Evolutionary conservation across 2,329 filamentous ascomycete species (phyloP).

Genomic region (Trichoderma cornu-damae): DNA sequence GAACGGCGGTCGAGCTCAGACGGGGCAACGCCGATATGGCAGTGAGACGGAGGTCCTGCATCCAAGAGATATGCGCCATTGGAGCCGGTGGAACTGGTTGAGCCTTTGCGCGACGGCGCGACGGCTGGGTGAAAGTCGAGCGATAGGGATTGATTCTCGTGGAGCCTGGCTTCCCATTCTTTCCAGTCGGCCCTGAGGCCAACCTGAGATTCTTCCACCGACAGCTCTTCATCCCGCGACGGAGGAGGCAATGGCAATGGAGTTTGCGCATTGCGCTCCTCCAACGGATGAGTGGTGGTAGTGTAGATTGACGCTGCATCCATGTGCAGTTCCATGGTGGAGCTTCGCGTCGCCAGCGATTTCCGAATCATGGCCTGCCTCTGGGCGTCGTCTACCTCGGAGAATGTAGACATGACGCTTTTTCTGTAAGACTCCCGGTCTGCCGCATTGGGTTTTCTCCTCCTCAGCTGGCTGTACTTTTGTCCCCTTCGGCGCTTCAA

Average conservation of each 20-base stretch:
- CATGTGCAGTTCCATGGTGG: not conserved
- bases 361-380: slow-evolving; percentile 17
- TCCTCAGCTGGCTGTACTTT: slow-evolving; percentile 1
- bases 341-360: slow-evolving; percentile 11
- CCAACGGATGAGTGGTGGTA: not conserved
- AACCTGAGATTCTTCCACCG: slow-evolving; percentile 12
- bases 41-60: not conserved
- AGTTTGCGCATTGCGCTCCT: not conserved
- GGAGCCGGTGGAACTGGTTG: not conserved
- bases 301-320: not conserved
- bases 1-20: slow-evolving; percentile 3
- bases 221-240: slow-evolving; percentile 7
- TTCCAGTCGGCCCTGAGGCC: slow-evolving; percentile 36
- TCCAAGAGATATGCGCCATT: not conserved
- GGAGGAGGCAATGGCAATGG: not conserved
- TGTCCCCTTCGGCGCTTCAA: not conserved
- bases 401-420: slow-evolving; percentile 5
- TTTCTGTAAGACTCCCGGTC: slow-evolving; percentile 8
- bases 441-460: not conserved
- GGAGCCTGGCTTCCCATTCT: slow-evolving; percentile 35
- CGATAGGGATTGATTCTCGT: slow-evolving; percentile 28
- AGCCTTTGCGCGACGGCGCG: not conserved
- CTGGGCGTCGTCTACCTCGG: slow-evolving; percentile 14
- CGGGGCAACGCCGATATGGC: not conserved
- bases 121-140: slow-evolving; percentile 28